Conservation (phyloP, 2,329 filamentous ascomycete species). For the Huntiella abstrusa region DNA sequence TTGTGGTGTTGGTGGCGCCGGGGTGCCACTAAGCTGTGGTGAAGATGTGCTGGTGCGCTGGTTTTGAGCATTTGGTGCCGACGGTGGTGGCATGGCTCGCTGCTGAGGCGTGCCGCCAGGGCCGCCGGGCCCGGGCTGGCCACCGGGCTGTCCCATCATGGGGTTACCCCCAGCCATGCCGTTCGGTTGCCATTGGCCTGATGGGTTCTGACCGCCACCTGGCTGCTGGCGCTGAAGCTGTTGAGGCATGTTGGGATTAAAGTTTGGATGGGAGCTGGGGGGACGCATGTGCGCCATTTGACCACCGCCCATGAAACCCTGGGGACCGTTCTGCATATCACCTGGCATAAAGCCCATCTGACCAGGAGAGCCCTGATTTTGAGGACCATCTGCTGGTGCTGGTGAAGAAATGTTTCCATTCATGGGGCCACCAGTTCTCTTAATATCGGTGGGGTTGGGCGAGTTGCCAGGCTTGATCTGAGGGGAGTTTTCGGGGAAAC, state of each 20-base stretch:
- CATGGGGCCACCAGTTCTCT: slow-evolving; percentile 58
- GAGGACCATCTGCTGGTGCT: slow-evolving; percentile 43
- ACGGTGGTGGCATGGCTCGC: slow-evolving; percentile 47
- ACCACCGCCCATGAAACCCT: slow-evolving; percentile 28
- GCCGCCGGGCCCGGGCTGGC: slow-evolving; percentile 22
- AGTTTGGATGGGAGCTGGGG: slow-evolving; percentile 45
- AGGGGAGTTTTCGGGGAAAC: slow-evolving; percentile 51
- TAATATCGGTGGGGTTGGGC: slow-evolving; percentile 62
- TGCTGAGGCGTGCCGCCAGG: slow-evolving; percentile 55
- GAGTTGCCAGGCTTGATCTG: slow-evolving; percentile 51
- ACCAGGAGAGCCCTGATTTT: slow-evolving; percentile 47
- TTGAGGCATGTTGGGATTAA: slow-evolving; percentile 37
- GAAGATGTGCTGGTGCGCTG: slow-evolving; percentile 37
- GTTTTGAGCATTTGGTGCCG: slow-evolving; percentile 36
- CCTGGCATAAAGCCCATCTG: slow-evolving; percentile 43
- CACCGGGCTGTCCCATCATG: slow-evolving; percentile 21
- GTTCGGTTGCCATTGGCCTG: slow-evolving; percentile 23
- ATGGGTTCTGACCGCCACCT: slow-evolving; percentile 15
- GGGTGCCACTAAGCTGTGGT: slow-evolving; percentile 40
- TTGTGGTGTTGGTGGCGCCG: slow-evolving; percentile 53
- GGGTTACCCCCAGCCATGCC: slow-evolving; percentile 22
- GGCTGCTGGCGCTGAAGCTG: slow-evolving; percentile 26
- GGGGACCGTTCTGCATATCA: slow-evolving; percentile 36
- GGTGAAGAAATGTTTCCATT: slow-evolving; percentile 51
- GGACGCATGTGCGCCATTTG: slow-evolving; percentile 50